Conservation (phyloP, 768 basidiomycete species). For the Leccinum subtestaceum region DNA sequence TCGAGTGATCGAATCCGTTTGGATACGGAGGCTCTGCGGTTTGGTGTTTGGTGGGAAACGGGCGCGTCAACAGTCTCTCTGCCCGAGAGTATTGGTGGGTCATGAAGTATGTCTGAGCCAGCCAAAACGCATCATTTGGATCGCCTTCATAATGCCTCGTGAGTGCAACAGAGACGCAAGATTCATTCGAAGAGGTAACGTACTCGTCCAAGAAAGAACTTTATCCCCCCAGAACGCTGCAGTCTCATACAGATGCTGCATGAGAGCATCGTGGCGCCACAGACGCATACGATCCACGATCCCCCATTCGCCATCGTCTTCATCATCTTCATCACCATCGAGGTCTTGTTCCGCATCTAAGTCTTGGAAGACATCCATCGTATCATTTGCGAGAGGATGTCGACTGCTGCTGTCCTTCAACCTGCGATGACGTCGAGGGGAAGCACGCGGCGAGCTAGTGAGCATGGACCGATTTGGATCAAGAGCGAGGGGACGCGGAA, state of each 20-base stretch:
- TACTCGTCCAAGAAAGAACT: slow-evolving; percentile 93
- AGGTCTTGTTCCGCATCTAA: slow-evolving; percentile 57
- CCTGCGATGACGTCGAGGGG: slow-evolving; percentile 55
- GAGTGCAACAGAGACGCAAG: slow-evolving; percentile 9
- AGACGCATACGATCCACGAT: slow-evolving; percentile 94
- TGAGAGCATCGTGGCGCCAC: slow-evolving; percentile 97
- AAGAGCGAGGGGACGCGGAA: slow-evolving; percentile 53
- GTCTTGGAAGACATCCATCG: slow-evolving; percentile 70
- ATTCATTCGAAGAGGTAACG: slow-evolving; percentile 31
- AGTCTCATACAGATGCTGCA: slow-evolving; percentile 97
- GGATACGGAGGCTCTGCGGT: slow-evolving; percentile 33
- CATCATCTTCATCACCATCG: slow-evolving; percentile 53
- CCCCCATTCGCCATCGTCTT: slow-evolving; percentile 71
- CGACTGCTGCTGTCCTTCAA: slow-evolving; percentile 50
- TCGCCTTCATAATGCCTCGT: slow-evolving; percentile 54
- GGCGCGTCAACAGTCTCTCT: slow-evolving; percentile 85
- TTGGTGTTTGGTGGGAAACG: slow-evolving; percentile 60
- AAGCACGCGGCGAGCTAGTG: slow-evolving; percentile 70
- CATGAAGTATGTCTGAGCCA: slow-evolving; percentile 96
- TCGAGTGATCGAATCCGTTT: slow-evolving; percentile 22
- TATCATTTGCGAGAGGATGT: slow-evolving; percentile 80
- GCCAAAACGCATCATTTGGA: slow-evolving; percentile 98
- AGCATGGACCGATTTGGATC: slow-evolving; percentile 82
- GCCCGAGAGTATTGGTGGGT: slow-evolving; percentile 94
- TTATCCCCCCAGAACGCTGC: slow-evolving; percentile 99